These are phyloP conservation scores for Phanerodontia chrysosporium DNA, from an alignment of 768 basidiomycete genomes.

Conservation along the genomic window DNA sequence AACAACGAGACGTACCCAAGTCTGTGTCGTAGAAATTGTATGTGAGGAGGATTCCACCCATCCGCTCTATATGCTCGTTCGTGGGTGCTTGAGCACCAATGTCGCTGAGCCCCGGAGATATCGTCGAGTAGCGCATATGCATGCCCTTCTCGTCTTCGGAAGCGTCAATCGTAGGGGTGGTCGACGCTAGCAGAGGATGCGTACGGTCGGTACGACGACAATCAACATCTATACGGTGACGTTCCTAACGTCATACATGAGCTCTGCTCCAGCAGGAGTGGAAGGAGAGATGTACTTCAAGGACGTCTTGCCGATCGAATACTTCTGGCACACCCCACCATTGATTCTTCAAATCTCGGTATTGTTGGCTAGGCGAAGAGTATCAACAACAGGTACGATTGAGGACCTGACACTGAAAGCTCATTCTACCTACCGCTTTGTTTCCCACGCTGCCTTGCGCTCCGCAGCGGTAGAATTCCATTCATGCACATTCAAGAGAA, in stretches of 20 bases:
- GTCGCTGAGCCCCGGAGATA: constrained; percentile 67
- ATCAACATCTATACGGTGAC: constrained; percentile 95
- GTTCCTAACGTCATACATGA: constrained; percentile 45
- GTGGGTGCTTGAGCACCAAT: constrained; percentile 85
- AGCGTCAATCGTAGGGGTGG: constrained; percentile 31
- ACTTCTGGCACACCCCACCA: constrained; percentile 86
- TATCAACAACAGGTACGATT: not conserved
- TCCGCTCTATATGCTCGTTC: constrained; percentile 89
- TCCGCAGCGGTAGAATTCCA: constrained; percentile 72
- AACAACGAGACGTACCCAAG: constrained; percentile 54
- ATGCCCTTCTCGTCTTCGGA: constrained; percentile 56
- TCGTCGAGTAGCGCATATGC: constrained; percentile 59
- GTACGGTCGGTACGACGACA: constrained; percentile 93
- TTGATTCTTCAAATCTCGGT: constrained; percentile 65
- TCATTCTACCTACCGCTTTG: constrained; percentile 46
- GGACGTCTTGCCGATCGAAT: constrained; percentile 71
- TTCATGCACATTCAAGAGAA: constrained; percentile 75
- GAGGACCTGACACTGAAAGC: not conserved
- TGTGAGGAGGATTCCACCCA: constrained; percentile 81
- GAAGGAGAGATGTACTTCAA: constrained; percentile 58
- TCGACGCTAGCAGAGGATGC: constrained; percentile 77
- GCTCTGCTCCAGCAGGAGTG: not conserved
- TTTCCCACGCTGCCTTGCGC: constrained; percentile 56
- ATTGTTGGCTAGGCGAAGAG: constrained; percentile 48
- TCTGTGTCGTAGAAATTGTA: constrained; percentile 90